phyloP scores from a whole-genome alignment of 768 basidiomycete genomes.

The Pisolithus microcarpus region DNA sequence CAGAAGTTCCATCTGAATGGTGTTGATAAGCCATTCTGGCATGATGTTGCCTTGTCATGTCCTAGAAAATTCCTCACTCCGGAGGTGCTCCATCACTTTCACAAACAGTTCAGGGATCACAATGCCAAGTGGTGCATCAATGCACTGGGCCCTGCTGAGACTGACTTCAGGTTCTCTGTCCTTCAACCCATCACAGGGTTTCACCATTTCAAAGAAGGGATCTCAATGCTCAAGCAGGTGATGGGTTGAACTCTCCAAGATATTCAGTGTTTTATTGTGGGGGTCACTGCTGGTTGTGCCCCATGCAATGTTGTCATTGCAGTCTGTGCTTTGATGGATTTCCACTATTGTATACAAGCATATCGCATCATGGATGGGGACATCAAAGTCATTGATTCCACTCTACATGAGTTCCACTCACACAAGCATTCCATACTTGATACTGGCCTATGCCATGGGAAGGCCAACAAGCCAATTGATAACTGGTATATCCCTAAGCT shows the following conservation, averaged over 20 bases:
- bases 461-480: constrained; percentile 13
- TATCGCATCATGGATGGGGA: constrained; percentile 18
- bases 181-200: constrained; percentile 14
- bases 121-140: constrained; percentile 15
- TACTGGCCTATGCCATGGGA: constrained; percentile 19
- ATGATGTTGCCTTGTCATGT: constrained; percentile 28
- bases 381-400: constrained; percentile 1
- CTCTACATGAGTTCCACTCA: constrained; percentile 17
- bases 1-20: constrained; percentile 4
- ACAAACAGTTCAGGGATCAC: constrained; percentile 28
- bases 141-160: constrained; percentile 14
- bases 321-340: constrained; percentile 31
- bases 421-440: constrained; percentile 18
- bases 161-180: constrained; percentile 22
- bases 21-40: constrained; percentile 29
- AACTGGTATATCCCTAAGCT: constrained; percentile 38
- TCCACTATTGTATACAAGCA: constrained; percentile 29
- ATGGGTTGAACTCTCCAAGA: constrained; percentile 23
- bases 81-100: constrained; percentile 34
- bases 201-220: constrained; percentile 22
- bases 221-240: constrained; percentile 21
- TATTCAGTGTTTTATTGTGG: constrained; percentile 22
- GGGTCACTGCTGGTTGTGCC: constrained; percentile 28
- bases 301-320: constrained; percentile 23
- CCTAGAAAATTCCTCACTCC: constrained; percentile 29